Evolutionary conservation across 805 yeast species (phyloP).

Genomic region (Candida manassasensis): DNA sequence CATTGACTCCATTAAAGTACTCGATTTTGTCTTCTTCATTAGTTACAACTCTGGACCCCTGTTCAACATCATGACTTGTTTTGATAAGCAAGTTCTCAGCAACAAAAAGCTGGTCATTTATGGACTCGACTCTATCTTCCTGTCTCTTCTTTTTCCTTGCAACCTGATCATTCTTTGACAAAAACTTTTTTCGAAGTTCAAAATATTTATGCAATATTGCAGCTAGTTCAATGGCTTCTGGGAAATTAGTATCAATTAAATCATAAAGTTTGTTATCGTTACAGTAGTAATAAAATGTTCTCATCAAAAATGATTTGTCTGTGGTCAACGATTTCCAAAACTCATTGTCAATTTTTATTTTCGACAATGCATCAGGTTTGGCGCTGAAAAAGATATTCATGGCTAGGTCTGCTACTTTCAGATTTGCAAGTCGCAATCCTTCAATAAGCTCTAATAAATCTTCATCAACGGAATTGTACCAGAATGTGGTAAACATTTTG

Average conservation of each 20-base stretch:
- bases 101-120: constrained; percentile 14
- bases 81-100: constrained; percentile 14
- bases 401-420: constrained; percentile 63
- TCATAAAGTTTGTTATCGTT: constrained; percentile 46
- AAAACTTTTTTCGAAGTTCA: constrained; percentile 34
- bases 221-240: constrained; percentile 74
- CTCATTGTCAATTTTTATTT: constrained; percentile 56
- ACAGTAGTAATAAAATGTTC: constrained; percentile 66
- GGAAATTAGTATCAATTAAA: constrained; percentile 62
- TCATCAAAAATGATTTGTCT: constrained; percentile 68
- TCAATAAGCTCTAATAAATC: constrained; percentile 71
- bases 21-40: background rate
- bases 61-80: constrained; percentile 18
- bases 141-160: constrained; percentile 16
- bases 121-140: constrained; percentile 11
- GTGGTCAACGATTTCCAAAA: constrained; percentile 69
- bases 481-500: constrained; percentile 60
- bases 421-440: constrained; percentile 63
- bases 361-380: constrained; percentile 58
- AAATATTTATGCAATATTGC: constrained; percentile 54
- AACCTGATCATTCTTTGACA: constrained; percentile 18
- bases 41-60: background rate
- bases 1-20: background rate
- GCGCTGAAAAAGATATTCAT: constrained; percentile 57
- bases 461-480: constrained; percentile 67